Evolutionary conservation across 805 yeast species (phyloP).

Genomic region (Pichia californica): DNA sequence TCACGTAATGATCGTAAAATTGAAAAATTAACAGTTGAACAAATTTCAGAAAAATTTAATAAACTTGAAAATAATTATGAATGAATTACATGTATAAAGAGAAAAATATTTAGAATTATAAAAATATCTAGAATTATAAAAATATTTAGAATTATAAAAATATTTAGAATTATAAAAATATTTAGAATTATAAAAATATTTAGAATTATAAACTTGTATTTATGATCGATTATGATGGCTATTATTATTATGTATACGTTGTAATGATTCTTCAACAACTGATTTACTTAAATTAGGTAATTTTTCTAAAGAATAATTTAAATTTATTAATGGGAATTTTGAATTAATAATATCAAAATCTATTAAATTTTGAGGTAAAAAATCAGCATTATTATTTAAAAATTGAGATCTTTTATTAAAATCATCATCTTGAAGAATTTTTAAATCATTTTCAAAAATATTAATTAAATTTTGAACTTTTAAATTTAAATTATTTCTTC

Average conservation of each 20-base stretch:
- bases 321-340: conserved; percentile 19
- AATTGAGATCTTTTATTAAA: conserved; percentile 36
- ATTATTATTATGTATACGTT: not conserved
- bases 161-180: too few species aligned
- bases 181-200: too few species aligned
- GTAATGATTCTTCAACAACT: conserved; percentile 17
- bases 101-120: too few species aligned
- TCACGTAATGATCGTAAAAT: conserved; percentile 44
- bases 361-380: conserved; percentile 40
- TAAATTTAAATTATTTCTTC: conserved; percentile 39
- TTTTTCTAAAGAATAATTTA: conserved; percentile 18
- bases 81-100: conserved; percentile 17
- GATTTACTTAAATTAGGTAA: conserved; percentile 18
- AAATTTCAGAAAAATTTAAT: conserved; percentile 48
- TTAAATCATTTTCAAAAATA: conserved; percentile 36
- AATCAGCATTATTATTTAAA: conserved; percentile 43
- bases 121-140: too few species aligned
- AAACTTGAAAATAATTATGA: conserved; percentile 44
- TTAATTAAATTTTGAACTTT: conserved; percentile 35
- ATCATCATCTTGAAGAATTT: conserved; percentile 39
- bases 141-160: too few species aligned
- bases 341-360: conserved; percentile 19
- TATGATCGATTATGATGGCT: too few species aligned
- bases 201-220: too few species aligned
- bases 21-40: conserved; percentile 39